Base-by-base conservation (phyloP, 2,329 filamentous ascomycete species). In the Stachybotrys elegans region DNA sequence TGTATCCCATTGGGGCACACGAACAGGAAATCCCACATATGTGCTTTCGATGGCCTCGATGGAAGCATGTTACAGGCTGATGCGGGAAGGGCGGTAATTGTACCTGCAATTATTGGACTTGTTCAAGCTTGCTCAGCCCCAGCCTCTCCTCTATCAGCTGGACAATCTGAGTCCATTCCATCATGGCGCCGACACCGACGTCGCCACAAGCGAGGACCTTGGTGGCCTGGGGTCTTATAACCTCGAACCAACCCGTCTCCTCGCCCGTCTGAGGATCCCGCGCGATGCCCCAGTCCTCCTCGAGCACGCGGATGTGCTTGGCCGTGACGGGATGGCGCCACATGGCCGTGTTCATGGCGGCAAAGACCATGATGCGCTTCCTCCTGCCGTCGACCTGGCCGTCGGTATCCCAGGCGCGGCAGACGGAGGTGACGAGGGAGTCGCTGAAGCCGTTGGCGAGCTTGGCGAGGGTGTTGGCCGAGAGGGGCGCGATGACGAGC, bases 291-390 rank as follows among this genome's bases (percentile, higher is more conserved):
- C 90, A 95, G 46, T 90, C 86, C 39, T 85, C 76, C 50, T 83
- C 76, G 38, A 96, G 68, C 0, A 86, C 70, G 32, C 68, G 68
- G 29, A 95, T 66, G 51, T 95, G 88, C 50, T 78, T 80, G 40
- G 67, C 73, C 1, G 91, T 95, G 37, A 95, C 70, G 2, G 90
- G 91, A 60, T 96, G 89, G 44, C 75, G 72, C 85, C 87, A 95
- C 91, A 95, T 95, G 4, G 84, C 82, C 20, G 81, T 89, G 62
- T 96, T 95, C 88, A 95, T 95, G 22, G 86, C 83, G 2, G 84
- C 83, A 3, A 86, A 86, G 1, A 92, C 85, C 27, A 95, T 88
- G 50, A 73, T 78, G 62, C 84, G 84, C 61, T 74, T 79, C 42
- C 59, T 63, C 6, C 35, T 40, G 14, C 59, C 64, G 48, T 86